Conservation (phyloP, 495 filamentous ascomycete genomes). For the Neurospora sp. region DNA sequence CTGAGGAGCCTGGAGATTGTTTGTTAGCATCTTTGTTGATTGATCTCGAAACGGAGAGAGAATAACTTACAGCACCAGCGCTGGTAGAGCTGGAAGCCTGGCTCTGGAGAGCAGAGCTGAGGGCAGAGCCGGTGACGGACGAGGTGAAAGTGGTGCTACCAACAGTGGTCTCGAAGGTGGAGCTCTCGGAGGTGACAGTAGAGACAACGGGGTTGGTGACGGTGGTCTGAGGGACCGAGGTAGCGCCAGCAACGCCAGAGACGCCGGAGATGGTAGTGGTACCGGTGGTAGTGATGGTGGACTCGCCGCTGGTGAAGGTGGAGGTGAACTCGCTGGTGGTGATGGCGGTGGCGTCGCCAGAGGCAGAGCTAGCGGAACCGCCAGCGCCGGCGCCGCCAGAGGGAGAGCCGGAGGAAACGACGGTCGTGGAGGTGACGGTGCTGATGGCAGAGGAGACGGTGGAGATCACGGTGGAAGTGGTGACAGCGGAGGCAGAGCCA, state of each 20-base stretch:
- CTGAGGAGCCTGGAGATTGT: constrained; percentile 12
- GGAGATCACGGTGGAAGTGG: constrained; percentile 18
- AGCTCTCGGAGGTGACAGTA: constrained; percentile 2
- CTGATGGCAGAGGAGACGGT: constrained; percentile 20
- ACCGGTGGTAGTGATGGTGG: constrained; percentile 16
- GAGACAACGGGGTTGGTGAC: constrained; percentile 7
- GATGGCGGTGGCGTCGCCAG: constrained; percentile 16
- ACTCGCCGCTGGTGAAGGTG: constrained; percentile 13
- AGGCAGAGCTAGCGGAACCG: constrained; percentile 7
- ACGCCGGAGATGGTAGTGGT: constrained; percentile 10
- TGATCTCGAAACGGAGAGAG: background rate
- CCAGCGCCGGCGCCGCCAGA: background rate
- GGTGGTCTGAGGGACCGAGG: constrained; percentile 1
- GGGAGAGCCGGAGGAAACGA: constrained; percentile 6
- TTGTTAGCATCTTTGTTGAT: background rate
- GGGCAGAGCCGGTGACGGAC: constrained; percentile 6
- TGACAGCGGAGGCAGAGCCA: constrained; percentile 6
- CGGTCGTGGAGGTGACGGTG: constrained; percentile 17
- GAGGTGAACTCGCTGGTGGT: constrained; percentile 27
- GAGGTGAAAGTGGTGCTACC: constrained; percentile 8
- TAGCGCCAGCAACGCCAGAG: constrained; percentile 11
- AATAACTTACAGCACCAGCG: background rate
- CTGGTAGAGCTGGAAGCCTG: constrained; percentile 1
- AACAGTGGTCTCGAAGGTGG: constrained; percentile 10
- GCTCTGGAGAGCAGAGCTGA: constrained; percentile 6